phyloP scores from a whole-genome alignment of 2,329 filamentous ascomycete genomes.

The Parastagonospora nodorum region DNA sequence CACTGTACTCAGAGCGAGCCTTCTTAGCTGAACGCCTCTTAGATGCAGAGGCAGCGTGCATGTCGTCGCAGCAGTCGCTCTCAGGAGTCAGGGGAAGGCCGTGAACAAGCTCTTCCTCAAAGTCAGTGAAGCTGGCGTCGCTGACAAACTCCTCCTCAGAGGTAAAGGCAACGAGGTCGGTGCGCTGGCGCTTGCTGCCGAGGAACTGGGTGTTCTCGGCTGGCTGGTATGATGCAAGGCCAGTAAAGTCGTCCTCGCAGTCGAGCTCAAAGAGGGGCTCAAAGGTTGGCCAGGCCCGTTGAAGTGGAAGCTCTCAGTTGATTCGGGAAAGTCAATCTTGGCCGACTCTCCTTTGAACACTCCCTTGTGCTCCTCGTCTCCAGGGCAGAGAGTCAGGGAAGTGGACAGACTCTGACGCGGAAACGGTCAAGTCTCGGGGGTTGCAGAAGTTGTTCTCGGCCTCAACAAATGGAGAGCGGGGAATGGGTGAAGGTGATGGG shows the following conservation, averaged over 20 bases:
- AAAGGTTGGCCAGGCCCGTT: constrained; percentile 70
- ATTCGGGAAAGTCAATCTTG: constrained; percentile 46
- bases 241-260: constrained; percentile 85
- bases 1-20: constrained; percentile 34
- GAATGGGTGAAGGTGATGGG: constrained; percentile 81
- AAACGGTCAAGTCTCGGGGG: constrained; percentile 83
- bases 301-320: constrained; percentile 47
- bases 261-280: constrained; percentile 89
- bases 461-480: constrained; percentile 70
- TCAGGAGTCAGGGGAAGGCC: constrained; percentile 66
- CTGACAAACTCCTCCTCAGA: constrained; percentile 77
- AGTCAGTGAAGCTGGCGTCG: constrained; percentile 75
- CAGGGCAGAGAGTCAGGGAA: constrained; percentile 65
- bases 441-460: constrained; percentile 86
- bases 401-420: constrained; percentile 67
- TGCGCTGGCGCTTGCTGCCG: constrained; percentile 72
- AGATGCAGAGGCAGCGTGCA: constrained; percentile 23
- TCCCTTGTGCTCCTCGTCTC: constrained; percentile 65
- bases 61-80: constrained; percentile 51
- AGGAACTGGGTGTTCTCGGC: constrained; percentile 64
- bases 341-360: constrained; percentile 54
- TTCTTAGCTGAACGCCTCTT: constrained; percentile 40
- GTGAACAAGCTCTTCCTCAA: constrained; percentile 70
- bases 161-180: constrained; percentile 67
- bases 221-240: constrained; percentile 71